Base-by-base conservation (phyloP, 495 filamentous ascomycete species). In the Tuber borchii region DNA sequence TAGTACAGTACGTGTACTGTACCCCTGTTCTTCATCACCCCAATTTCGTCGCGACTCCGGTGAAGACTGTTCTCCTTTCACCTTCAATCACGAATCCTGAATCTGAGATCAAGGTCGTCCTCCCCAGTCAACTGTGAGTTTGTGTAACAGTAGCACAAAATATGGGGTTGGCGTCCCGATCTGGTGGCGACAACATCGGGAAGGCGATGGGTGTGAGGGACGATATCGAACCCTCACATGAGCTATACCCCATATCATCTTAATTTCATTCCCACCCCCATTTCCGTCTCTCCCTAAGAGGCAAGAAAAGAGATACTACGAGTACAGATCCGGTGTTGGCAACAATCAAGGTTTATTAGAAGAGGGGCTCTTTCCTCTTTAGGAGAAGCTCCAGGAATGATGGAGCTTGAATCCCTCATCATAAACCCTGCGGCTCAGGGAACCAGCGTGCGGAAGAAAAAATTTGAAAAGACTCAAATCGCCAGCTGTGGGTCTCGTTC, bases 371-470 rank as follows among this genome's bases (percentile, higher is more conserved):
- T 31, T 65, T 34, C 56, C 56, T 34, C 26, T 34, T 65, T 65
- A 16, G 56, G 56, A 31, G 56, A 34, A 19, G 5, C 26, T 26
- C 5, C 56, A 56, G n/a, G 45, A 16, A 61, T 61, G n/a, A 61
- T 61, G 26, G 56, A 65, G 56, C 56, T 65, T 8, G 56, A 65
- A 34, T 65, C 56, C 56, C 56, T 65, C 56, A 65, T 65, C 26
- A 34, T 34, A 34, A 65, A 65, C 56, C 56, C 56, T 65, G 56
- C 56, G 56, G 56, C 56, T 65, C 56, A 31, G 34, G 56, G 31
- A 7, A 34, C 26, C 19, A 19, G 14, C 3, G 14, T 5, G 56
- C 26, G 56, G 26, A 65, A 34, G 56, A 65, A 65, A 34, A 65
- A 65, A 65, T 17, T 16, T 34, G 56, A 65, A 65, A 65, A 65